Conservation (phyloP, 345 rosid species). For the Gossypium bickii region DNA sequence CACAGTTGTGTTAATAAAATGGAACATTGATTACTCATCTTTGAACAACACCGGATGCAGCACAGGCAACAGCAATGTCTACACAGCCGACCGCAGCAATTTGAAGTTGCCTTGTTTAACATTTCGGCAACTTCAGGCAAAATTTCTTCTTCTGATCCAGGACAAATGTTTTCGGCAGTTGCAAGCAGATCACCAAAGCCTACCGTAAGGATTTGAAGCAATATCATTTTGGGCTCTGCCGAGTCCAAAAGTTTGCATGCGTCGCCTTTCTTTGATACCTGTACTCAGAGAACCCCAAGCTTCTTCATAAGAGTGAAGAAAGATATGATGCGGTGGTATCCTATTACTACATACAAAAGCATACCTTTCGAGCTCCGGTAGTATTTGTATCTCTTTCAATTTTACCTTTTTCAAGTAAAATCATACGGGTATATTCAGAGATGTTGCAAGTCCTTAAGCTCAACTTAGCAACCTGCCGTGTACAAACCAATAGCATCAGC, state of each 20-base stretch:
- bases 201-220: slow-evolving; percentile 38
- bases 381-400: slow-evolving; percentile 28
- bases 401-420: slow-evolving; percentile 45
- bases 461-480: slow-evolving; percentile 52
- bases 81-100: slow-evolving; percentile 58
- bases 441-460: slow-evolving; percentile 52
- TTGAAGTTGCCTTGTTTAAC: slow-evolving; percentile 65
- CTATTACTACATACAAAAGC: not conserved
- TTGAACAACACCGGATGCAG: slow-evolving; percentile 67
- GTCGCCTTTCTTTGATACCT: slow-evolving; percentile 36
- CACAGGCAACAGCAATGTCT: slow-evolving; percentile 79
- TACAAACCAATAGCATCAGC: not conserved
- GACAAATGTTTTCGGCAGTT: slow-evolving; percentile 59
- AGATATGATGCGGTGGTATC: not conserved
- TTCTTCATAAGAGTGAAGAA: not conserved
- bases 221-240: slow-evolving; percentile 25
- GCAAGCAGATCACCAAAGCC: slow-evolving; percentile 76
- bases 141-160: slow-evolving; percentile 47
- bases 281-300: slow-evolving; percentile 17
- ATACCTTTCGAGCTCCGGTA: slow-evolving; percentile 37
- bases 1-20: slow-evolving; percentile 52
- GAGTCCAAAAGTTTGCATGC: slow-evolving; percentile 33
- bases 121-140: slow-evolving; percentile 78
- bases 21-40: slow-evolving; percentile 62
- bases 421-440: slow-evolving; percentile 75